Evolutionary conservation across 2,329 filamentous ascomycete genomes (phyloP).

Genomic region (Basipetospora chlamydospora): DNA sequence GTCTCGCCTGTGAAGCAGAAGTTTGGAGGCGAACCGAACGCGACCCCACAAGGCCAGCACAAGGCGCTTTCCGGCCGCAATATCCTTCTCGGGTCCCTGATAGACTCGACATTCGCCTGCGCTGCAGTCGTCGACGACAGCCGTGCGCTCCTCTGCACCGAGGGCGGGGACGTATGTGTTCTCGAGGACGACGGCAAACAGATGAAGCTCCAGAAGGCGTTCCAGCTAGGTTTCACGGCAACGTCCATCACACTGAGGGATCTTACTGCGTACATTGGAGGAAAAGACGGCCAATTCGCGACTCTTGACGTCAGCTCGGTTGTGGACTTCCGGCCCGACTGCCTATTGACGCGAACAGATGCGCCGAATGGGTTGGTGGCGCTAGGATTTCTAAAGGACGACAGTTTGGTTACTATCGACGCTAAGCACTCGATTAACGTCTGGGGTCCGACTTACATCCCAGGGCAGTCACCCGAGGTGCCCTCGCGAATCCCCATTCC

Average conservation of each 20-base stretch:
- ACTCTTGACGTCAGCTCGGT: conserved; percentile 36
- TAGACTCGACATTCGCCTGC: conserved; percentile 75
- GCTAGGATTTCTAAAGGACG: conserved; percentile 50
- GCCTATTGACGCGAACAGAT: conserved; percentile 23
- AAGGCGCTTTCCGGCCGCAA: conserved; percentile 75
- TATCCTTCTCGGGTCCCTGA: conserved; percentile 64
- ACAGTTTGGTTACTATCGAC: conserved; percentile 62
- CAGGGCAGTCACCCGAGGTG: conserved; percentile 21
- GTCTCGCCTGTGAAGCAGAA: conserved; percentile 51
- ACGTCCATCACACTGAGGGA: conserved; percentile 50
- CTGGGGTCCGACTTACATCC: conserved; percentile 32
- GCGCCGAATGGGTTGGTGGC: conserved; percentile 40
- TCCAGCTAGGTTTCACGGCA: conserved; percentile 52
- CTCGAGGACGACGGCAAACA: conserved; percentile 63
- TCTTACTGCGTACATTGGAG: conserved; percentile 50
- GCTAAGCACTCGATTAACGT: conserved; percentile 61
- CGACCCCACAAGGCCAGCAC: conserved; percentile 12
- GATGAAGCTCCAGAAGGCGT: conserved; percentile 54
- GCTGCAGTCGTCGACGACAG: conserved; percentile 56
- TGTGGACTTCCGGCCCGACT: conserved; percentile 24
- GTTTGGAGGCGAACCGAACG: conserved; percentile 27
- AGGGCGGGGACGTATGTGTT: conserved; percentile 78
- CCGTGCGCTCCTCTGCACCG: conserved; percentile 71
- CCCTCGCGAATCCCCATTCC: conserved; percentile 40
- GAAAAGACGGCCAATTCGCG: conserved; percentile 46